Base-by-base conservation (phyloP, 345 rosid species). In the Rhodamnia rubescens region DNA sequence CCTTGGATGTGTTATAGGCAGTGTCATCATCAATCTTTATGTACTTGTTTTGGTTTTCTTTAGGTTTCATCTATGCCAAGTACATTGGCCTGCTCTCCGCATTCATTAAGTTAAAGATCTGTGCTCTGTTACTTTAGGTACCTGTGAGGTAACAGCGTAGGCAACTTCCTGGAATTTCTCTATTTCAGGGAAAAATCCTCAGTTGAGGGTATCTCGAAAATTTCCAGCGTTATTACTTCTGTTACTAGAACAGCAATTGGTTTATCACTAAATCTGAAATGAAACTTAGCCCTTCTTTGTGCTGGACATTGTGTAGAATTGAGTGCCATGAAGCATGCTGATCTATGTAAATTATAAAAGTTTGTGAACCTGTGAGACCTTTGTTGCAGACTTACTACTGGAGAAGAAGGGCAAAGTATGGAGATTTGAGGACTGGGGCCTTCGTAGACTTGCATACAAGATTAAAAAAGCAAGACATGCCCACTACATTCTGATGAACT, bases 401-500 rank as follows among this genome's bases (percentile, higher is more conserved):
- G 97, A 94, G 92, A 94, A 95, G 93, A 95, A 90, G 85, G 99
- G 98, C 81, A 94, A 52, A 89, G 84, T 96, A 27, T 96, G 98
- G 98, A 95, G 98, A 90, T 81, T 93, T 85, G 96, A 91, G 85
- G 98, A 97, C 78, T 97, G 99, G 98, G 98, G 99, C 4, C 93
- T 97, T 85, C 95, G 99, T 29, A 92, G 93, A 87, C 91, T 96
- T 7, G 98, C 98, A 15, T 94, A 97, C 93, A 93, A 92, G 90
- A 97, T 97, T 90, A 90, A 94, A 85, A 95, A 95, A 78, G 99
- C 99, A 11, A 92, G 86, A 53, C 91, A 89, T 74, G 99, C 98
- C 21, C 96, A 94, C 89, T 95, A 95, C 90, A 93, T 95, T 7
- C 89, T 97, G 87, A 94, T 95, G 99, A 97, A 97, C 92, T 95